phyloP scores from a whole-genome alignment of 805 yeast genomes.

The Suhomyces emberorum region DNA sequence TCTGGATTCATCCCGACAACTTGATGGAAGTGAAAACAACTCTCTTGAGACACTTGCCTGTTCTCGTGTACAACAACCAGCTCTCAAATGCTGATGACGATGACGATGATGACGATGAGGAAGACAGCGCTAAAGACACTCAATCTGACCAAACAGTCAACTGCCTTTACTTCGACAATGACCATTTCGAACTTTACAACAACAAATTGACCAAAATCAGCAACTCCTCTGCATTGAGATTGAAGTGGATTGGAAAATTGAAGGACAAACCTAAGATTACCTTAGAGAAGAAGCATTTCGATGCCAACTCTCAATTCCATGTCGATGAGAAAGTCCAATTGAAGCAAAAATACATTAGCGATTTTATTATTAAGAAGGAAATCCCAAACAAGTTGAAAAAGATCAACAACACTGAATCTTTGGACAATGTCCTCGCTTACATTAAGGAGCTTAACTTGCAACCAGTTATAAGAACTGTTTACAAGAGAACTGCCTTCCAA shows the following conservation, averaged over 20 bases:
- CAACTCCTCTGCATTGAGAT: slow-evolving; percentile 70
- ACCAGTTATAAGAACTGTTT: slow-evolving; percentile 83
- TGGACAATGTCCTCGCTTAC: slow-evolving; percentile 59
- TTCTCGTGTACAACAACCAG: slow-evolving; percentile 61
- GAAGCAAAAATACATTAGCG: slow-evolving; percentile 79
- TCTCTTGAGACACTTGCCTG: slow-evolving; percentile 89
- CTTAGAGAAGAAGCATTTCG: slow-evolving; percentile 75
- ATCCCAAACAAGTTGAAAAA: slow-evolving; percentile 13
- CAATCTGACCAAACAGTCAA: slow-evolving; percentile 67
- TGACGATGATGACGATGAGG: slow-evolving; percentile 50
- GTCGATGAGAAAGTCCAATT: slow-evolving; percentile 61
- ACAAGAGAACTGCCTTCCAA: slow-evolving; percentile 93
- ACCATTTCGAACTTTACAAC: slow-evolving; percentile 79
- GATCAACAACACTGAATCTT: slow-evolving; percentile 11
- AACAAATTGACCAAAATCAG: slow-evolving; percentile 70
- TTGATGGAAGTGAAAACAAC: slow-evolving; percentile 97
- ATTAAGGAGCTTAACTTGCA: slow-evolving; percentile 65
- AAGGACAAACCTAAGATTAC: slow-evolving; percentile 72
- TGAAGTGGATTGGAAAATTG: slow-evolving; percentile 89
- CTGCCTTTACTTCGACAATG: slow-evolving; percentile 83
- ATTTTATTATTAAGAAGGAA: slow-evolving; percentile 46
- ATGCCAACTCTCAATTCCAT: slow-evolving; percentile 50
- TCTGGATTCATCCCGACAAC: slow-evolving; percentile 97
- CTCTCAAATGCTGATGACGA: slow-evolving; percentile 46
- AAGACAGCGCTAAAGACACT: slow-evolving; percentile 19